Percentiles rank a stretch among this genome's conserved stretches.
Evolutionary conservation across 768 basidiomycete species (phyloP).

Genomic region (Tylopilus balloui): DNA sequence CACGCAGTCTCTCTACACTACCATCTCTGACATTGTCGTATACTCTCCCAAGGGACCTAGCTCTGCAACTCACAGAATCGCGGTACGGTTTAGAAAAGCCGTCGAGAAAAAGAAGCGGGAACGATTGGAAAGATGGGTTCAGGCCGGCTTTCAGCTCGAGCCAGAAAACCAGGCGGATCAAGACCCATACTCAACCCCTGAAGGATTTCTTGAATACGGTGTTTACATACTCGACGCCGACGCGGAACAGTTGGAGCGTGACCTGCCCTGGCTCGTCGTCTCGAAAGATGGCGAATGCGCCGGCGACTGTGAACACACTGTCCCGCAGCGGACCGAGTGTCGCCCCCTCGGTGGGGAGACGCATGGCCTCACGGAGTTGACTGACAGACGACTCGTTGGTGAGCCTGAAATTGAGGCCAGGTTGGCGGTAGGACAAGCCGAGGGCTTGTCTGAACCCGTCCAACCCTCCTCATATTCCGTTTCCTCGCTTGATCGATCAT

Average conservation of each 20-base stretch:
- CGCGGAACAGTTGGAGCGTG: constrained; percentile 23
- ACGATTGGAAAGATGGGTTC: constrained; percentile 30
- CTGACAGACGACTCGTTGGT: constrained; percentile 25
- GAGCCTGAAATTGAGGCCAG: constrained; percentile 23
- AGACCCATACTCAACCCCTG: constrained; percentile 21
- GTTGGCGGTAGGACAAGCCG: constrained; percentile 4
- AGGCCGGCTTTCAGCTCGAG: constrained; percentile 13
- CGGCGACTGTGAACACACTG: constrained; percentile 17
- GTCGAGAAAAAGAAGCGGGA: constrained; percentile 55
- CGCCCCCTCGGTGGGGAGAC: neutral
- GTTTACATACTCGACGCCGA: constrained; percentile 31
- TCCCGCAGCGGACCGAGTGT: neutral
- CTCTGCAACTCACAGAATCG: constrained; percentile 53
- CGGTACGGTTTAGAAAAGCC: constrained; percentile 61
- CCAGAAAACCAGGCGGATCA: constrained; percentile 7
- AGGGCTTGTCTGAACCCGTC: neutral
- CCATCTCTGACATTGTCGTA: constrained; percentile 85
- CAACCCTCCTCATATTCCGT: neutral
- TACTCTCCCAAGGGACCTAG: constrained; percentile 71
- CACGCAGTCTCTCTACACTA: constrained; percentile 72
- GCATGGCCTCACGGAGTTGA: constrained; percentile 30
- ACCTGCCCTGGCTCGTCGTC: constrained; percentile 28
- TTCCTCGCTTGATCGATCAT: neutral
- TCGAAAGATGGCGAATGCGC: constrained; percentile 26
- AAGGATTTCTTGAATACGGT: constrained; percentile 30